Percentiles rank a stretch among this genome's conserved stretches.
Evolutionary conservation across 2,329 filamentous ascomycete species (phyloP).

Genomic region (Exutisphaerella laricina): DNA sequence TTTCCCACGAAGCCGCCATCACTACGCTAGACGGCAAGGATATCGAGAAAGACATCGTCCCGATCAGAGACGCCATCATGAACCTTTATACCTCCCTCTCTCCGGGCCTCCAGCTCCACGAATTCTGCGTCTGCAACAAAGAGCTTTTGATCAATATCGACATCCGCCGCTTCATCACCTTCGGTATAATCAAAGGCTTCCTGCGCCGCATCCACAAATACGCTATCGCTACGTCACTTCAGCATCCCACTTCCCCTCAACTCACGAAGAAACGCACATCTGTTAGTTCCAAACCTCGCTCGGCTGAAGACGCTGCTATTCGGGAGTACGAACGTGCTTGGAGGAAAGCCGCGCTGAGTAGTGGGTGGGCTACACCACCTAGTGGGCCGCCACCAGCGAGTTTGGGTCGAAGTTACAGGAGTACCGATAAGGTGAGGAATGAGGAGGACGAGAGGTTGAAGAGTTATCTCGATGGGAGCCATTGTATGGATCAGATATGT

Average conservation of each 20-base stretch:
- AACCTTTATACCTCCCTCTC: constrained; percentile 80
- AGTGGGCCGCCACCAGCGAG: constrained; percentile 23
- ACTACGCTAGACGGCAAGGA: constrained; percentile 5
- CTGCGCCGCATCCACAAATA: constrained; percentile 88
- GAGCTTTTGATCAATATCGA: constrained; percentile 72
- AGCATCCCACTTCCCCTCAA: constrained; percentile 8
- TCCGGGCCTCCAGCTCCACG: constrained; percentile 75
- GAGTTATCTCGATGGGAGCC: constrained; percentile 66
- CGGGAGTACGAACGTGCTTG: constrained; percentile 31
- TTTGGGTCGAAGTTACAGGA: constrained; percentile 31
- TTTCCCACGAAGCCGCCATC: constrained; percentile 19
- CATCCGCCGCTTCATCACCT: constrained; percentile 85
- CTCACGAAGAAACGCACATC: constrained; percentile 14
- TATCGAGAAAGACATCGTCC: background rate
- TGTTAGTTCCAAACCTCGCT: constrained; percentile 14
- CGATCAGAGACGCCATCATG: constrained; percentile 50
- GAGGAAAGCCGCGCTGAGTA: constrained; percentile 30
- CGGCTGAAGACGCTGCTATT: constrained; percentile 16
- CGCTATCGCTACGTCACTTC: constrained; percentile 51
- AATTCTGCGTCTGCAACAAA: constrained; percentile 76
- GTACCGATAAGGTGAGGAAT: constrained; percentile 16
- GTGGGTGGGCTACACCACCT: constrained; percentile 29
- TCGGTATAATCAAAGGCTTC: constrained; percentile 91
- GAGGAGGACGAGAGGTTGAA: constrained; percentile 48
- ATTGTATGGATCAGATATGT: constrained; percentile 77